Evolutionary conservation across 1,284 basidiomycete genomes (phyloP).

Genomic region (Sporisorium sorghi): DNA sequence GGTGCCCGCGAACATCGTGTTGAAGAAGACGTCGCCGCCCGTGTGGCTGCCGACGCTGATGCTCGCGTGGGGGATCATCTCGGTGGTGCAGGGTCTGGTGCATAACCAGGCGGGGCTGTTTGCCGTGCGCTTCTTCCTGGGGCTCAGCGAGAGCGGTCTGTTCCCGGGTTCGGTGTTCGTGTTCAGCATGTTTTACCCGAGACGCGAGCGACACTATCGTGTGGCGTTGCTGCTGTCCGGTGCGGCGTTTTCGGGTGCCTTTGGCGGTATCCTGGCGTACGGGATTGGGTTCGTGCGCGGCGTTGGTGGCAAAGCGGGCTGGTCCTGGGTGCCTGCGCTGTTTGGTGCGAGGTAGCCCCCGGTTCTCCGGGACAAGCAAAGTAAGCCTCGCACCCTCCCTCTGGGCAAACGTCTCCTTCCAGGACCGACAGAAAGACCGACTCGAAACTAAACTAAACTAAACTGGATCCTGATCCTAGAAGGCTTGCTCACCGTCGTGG

Average conservation of each 20-base stretch:
- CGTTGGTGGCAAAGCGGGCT: slow-evolving; percentile 71
- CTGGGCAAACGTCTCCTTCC: too few species aligned
- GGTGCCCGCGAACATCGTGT: slow-evolving; percentile 53
- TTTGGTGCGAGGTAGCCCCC: too few species aligned
- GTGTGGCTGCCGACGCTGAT: slow-evolving; percentile 76
- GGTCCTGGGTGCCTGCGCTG: too few species aligned
- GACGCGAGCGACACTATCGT: slow-evolving; percentile 75
- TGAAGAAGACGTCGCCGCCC: slow-evolving; percentile 75
- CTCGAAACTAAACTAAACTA: too few species aligned
- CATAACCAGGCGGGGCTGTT: slow-evolving; percentile 75
- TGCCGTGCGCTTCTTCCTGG: slow-evolving; percentile 74
- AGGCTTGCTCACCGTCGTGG: slow-evolving; percentile 73
- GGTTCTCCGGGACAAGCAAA: too few species aligned
- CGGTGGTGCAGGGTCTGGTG: slow-evolving; percentile 74
- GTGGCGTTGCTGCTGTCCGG: slow-evolving; percentile 73
- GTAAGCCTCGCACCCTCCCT: too few species aligned
- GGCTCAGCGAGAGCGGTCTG: slow-evolving; percentile 56
- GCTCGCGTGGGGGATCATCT: slow-evolving; percentile 76
- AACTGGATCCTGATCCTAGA: slow-evolving; percentile 78
- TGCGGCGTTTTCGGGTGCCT: slow-evolving; percentile 56
- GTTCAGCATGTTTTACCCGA: slow-evolving; percentile 76
- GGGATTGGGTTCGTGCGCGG: slow-evolving; percentile 75
- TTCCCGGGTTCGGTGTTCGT: slow-evolving; percentile 77
- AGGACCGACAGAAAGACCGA: too few species aligned
- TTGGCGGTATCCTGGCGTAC: slow-evolving; percentile 72